phyloP scores from a whole-genome alignment of 164 flowering plant genomes.

The Litsea cubeba region DNA sequence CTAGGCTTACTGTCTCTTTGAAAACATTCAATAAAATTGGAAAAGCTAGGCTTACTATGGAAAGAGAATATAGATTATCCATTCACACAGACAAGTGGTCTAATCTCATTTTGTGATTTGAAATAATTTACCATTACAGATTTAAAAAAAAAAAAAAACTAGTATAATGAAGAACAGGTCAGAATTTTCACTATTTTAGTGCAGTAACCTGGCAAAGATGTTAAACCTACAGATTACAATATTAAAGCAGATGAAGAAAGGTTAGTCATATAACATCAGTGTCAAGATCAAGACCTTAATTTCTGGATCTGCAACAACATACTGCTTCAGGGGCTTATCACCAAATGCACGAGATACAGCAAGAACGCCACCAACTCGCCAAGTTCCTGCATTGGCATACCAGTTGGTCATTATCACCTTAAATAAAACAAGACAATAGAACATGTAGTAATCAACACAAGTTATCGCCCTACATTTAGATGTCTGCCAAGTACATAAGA shows the following conservation, averaged over 20 bases:
- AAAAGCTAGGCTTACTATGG: neutral
- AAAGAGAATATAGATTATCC: neutral
- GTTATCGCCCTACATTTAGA: too few relatives aligned
- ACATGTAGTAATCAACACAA: neutral
- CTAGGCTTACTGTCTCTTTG: neutral
- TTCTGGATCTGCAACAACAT: constrained; percentile 97
- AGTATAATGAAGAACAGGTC: neutral
- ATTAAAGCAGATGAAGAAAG: neutral
- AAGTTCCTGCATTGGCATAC: constrained; percentile 53
- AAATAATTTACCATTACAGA: neutral
- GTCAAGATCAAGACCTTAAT: constrained; percentile 53
- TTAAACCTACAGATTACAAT: neutral
- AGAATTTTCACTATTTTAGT: neutral
- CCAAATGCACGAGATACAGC: constrained; percentile 99
- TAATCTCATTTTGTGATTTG: neutral
- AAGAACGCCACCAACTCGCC: constrained; percentile 99
- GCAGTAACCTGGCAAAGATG: neutral
- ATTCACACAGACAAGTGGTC: neutral
- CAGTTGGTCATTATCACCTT: neutral
- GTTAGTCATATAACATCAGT: neutral
- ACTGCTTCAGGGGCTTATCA: constrained; percentile 91
- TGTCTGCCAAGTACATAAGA: neutral
- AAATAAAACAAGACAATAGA: neutral
- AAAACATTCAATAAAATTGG: neutral
- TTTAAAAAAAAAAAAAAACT: neutral